These are phyloP conservation scores for Aspergillaceae sp. DNA, from an alignment of 2,329 filamentous ascomycete species.

Conservation along the genomic window DNA sequence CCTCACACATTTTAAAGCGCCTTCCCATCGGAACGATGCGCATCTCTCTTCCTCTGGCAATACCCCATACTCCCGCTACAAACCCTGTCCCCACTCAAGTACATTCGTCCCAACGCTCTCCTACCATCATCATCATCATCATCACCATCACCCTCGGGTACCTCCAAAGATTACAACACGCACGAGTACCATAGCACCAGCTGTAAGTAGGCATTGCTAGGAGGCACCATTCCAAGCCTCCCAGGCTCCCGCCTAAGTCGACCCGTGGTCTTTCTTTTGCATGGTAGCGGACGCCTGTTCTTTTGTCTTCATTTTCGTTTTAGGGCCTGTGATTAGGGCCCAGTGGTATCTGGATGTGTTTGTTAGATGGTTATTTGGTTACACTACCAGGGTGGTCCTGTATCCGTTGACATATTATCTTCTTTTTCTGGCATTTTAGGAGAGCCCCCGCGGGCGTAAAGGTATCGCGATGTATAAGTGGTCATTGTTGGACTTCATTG, in stretches of 20 bases:
- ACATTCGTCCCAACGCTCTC: neutral
- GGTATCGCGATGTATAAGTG: conserved; percentile 24
- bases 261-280: neutral
- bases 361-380: neutral
- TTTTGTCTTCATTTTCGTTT: neutral
- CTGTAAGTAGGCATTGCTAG: neutral
- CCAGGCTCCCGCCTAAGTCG: no score
- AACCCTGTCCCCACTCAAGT: neutral
- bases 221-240: neutral
- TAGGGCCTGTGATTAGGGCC: neutral
- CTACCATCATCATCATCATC: neutral
- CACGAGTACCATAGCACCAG: neutral
- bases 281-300: neutral
- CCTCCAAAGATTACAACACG: neutral
- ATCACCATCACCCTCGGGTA: neutral
- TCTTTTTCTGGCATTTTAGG: conserved; percentile 18
- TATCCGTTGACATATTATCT: conserved; percentile 14
- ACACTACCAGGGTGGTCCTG: no score
- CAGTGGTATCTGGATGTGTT: neutral
- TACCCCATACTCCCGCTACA: neutral
- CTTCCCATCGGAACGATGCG: no score
- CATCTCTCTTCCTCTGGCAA: no score
- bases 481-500: conserved; percentile 15
- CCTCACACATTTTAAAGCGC: no score
- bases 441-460: conserved; percentile 17